Evolutionary conservation across 2,329 filamentous ascomycete genomes (phyloP).

Genomic region (Colletotrichum tamarilloi): DNA sequence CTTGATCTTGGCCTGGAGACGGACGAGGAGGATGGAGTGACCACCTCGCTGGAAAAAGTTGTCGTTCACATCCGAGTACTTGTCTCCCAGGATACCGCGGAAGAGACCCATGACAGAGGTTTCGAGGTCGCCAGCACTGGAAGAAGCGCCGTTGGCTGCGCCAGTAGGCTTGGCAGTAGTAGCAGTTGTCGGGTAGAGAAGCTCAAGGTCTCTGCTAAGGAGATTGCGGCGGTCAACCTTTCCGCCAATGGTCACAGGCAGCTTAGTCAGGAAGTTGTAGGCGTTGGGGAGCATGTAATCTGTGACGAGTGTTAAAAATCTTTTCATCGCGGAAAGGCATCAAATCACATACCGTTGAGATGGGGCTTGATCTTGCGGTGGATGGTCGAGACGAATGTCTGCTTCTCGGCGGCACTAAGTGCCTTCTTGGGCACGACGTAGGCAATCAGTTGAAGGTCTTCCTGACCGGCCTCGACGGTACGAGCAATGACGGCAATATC

Average conservation of each 20-base stretch:
- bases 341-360: neutral
- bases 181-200: neutral
- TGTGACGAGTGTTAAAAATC: neutral
- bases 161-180: neutral
- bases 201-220: neutral
- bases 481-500: neutral
- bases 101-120: neutral
- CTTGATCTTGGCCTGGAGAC: constrained; percentile 41
- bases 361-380: neutral
- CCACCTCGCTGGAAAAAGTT: constrained; percentile 36
- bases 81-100: neutral
- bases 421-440: neutral
- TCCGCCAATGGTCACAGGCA: neutral
- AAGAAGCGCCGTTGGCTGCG: neutral
- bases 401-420: neutral
- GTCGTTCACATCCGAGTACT: neutral
- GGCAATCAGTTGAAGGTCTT: neutral
- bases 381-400: neutral
- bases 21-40: constrained; percentile 45
- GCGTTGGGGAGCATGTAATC: neutral
- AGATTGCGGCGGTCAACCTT: neutral
- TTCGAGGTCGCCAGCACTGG: neutral
- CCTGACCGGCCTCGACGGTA: neutral
- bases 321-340: neutral
- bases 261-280: neutral